phyloP scores from a whole-genome alignment of 1,284 basidiomycete species.

The Peniophora sp. region DNA sequence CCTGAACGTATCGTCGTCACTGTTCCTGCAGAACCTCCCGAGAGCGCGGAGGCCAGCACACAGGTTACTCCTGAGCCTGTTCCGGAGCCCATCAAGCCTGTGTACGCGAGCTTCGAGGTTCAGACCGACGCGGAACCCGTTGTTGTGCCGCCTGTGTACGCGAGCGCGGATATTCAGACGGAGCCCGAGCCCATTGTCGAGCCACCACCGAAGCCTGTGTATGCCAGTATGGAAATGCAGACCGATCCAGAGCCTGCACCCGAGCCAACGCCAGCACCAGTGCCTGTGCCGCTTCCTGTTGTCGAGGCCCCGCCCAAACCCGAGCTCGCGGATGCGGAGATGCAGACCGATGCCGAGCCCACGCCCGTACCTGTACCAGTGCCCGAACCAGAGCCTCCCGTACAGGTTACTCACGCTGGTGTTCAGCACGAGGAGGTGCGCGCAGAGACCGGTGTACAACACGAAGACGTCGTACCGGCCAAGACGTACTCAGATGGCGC shows the following conservation, averaged over 20 bases:
- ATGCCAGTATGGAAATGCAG: background rate
- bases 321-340: conserved; percentile 3
- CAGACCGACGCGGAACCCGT: conserved; percentile 7
- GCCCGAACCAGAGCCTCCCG: conserved; percentile 1
- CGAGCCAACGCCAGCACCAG: conserved; percentile 4
- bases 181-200: conserved; percentile 3
- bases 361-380: conserved; percentile 2
- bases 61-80: conserved; percentile 38
- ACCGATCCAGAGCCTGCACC: background rate
- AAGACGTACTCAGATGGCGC: conserved; percentile 26
- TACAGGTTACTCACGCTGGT: conserved; percentile 18
- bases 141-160: background rate
- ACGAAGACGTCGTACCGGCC: conserved; percentile 20
- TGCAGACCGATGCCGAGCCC: conserved; percentile 7
- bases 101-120: conserved; percentile 1
- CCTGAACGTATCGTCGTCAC: conserved; percentile 14
- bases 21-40: conserved; percentile 19
- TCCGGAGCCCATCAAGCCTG: conserved; percentile 15
- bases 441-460: conserved; percentile 37
- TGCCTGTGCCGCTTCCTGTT: conserved; percentile 1
- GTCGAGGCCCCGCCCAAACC: conserved; percentile 1
- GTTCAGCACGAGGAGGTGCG: conserved; percentile 29
- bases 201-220: background rate
- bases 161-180: conserved; percentile 1
- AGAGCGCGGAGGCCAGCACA: conserved; percentile 27